Conservation (phyloP, 1,139 yeast genomes). For the Hyphopichia burtonii region DNA sequence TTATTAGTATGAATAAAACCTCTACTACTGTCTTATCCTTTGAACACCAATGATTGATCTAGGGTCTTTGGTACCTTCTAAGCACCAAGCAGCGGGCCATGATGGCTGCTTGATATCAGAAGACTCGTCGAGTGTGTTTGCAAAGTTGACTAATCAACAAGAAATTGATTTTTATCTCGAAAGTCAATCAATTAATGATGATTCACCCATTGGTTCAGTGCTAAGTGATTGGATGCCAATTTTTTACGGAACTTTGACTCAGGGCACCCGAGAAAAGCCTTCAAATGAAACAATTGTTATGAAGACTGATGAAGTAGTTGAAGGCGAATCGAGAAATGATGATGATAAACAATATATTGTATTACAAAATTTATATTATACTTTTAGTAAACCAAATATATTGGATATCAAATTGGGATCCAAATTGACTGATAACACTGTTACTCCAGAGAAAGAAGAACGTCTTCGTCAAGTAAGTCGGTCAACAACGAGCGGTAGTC, state of each 20-base stretch:
- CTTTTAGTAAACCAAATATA: constrained; percentile 65
- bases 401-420: constrained; percentile 84
- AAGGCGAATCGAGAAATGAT: neutral
- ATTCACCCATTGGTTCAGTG: neutral
- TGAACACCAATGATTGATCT: neutral
- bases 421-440: constrained; percentile 60
- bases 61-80: constrained; percentile 12
- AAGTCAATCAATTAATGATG: constrained; percentile 15
- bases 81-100: constrained; percentile 84
- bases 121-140: constrained; percentile 61
- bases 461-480: constrained; percentile 64
- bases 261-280: constrained; percentile 20
- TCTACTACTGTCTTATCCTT: too few species aligned
- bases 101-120: constrained; percentile 66
- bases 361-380: constrained; percentile 66
- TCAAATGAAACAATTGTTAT: constrained; percentile 2
- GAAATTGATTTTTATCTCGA: constrained; percentile 72
- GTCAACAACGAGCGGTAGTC: constrained; percentile 76
- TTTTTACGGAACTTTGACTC: constrained; percentile 36
- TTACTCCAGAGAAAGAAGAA: constrained; percentile 56
- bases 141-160: constrained; percentile 61
- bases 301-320: neutral
- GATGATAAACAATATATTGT: constrained; percentile 48
- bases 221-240: constrained; percentile 46
- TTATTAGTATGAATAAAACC: too few species aligned